Base-by-base conservation (phyloP, 352 stramenopile genomes). In the Achlya hypogyna region DNA sequence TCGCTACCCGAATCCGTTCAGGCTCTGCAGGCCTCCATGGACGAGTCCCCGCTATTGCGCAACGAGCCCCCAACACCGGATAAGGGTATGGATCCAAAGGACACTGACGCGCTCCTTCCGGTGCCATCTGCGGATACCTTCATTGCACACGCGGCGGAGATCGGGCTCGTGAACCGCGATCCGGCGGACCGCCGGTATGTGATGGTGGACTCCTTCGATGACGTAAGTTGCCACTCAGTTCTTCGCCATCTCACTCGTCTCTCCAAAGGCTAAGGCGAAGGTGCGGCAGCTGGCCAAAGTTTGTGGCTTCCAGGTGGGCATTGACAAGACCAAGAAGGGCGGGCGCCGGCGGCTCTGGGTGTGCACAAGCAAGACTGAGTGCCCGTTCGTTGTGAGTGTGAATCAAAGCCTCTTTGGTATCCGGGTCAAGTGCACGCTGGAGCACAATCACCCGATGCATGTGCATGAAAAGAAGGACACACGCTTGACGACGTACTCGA, bases 391-490 rank as follows among this genome's bases (percentile, higher is more conserved):
- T 1, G 32, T 67, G 10, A 35, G 29, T 34, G 60, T 49, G 18
- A 67, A 67, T 40, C 42, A 28, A n/a, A 67, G 51, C 25, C 40
- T 25, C 18, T 58, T 58, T 35, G 60, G 60, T 27, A 67, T 67
- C 25, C 51, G 51, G 22, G 60, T 67, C 47, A 67, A 67, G 34
- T 28, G 38, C 34, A 6, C 25, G 4, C 42, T 67, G 10, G 20
- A 42, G 23, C 60, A 67, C 42, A 67, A 67, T 27, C 60, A 67
- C 43, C 42, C 42, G 27, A 58, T 59, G 38, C 45, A 67, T 34
- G 60, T 67, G 28, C 60, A 58, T 34, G 60, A 67, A 58, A 49
- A 54, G 27, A 67, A 42, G 22, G 51, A 67, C 60, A 67, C 51
- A 27, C 42, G 60, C 18, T 58, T 67, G 18, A 67, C 60, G 25